Percentiles rank a stretch among this genome's conserved stretches.
Conservation (phyloP, 768 basidiomycete species). For the Butyriboletus loyo region DNA sequence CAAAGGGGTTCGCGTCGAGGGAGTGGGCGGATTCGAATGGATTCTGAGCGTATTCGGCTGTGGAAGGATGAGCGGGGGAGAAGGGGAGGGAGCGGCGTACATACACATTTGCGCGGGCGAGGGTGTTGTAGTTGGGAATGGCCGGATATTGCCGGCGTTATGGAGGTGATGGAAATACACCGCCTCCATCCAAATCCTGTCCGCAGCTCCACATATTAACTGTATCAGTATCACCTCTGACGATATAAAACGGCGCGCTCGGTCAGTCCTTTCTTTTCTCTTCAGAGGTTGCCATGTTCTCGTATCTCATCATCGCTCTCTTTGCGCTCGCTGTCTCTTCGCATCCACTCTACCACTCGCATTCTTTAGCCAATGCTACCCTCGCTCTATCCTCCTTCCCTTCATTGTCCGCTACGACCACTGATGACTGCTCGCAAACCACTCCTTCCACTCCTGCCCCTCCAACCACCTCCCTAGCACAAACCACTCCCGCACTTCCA, state of each 20-base stretch:
- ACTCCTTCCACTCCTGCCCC: not conserved
- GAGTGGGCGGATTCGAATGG: constrained; percentile 85
- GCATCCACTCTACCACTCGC: constrained; percentile 29
- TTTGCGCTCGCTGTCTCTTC: constrained; percentile 51
- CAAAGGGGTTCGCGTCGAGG: constrained; percentile 86
- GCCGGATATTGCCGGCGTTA: constrained; percentile 7
- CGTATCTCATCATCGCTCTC: constrained; percentile 41
- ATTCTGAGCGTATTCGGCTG: constrained; percentile 51
- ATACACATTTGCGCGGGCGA: constrained; percentile 22
- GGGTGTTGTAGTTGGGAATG: constrained; percentile 1
- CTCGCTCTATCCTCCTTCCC: constrained; percentile 13
- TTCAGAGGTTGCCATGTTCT: constrained; percentile 25
- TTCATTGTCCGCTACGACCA: not conserved
- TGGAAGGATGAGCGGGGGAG: not conserved
- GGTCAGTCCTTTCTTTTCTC: not conserved
- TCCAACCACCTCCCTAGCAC: no score
- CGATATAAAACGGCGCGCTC: not conserved
- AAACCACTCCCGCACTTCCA: no score
- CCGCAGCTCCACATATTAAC: no score
- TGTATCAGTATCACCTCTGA: not conserved
- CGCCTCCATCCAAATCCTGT: not conserved
- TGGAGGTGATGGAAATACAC: not conserved
- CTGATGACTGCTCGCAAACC: not conserved
- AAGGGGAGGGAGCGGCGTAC: not conserved
- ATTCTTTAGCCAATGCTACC: not conserved